A percentile compares a stretch with the other conserved stretches of the same genome.
phyloP scores from a whole-genome alignment of 177 flowering plant genomes.

The Vitis hybrid region DNA sequence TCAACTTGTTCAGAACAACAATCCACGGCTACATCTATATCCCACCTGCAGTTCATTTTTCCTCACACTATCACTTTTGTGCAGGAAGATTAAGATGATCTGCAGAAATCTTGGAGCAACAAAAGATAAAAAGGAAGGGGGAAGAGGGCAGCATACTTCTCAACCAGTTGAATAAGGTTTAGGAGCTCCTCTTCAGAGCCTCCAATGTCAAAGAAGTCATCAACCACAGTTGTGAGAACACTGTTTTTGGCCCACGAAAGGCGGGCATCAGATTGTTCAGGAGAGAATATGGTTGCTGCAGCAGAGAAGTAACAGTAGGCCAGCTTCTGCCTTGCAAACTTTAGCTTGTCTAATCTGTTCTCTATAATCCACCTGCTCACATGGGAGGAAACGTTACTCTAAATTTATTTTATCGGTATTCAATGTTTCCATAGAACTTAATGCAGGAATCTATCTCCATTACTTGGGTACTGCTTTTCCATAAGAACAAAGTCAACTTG shows the following conservation, averaged over 20 bases:
- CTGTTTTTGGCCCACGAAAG: constrained; percentile 87
- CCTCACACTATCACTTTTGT: not conserved
- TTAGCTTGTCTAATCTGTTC: constrained; percentile 52
- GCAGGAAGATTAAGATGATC: not conserved
- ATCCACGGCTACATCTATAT: constrained; percentile 36
- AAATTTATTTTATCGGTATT: not conserved
- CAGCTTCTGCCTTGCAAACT: constrained; percentile 62
- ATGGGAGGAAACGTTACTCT: not conserved
- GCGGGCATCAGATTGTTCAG: constrained; percentile 81
- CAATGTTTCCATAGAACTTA: not conserved
- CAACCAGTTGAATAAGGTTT: constrained; percentile 63
- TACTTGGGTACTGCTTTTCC: not conserved
- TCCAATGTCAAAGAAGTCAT: constrained; percentile 89
- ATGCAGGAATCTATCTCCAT: not conserved
- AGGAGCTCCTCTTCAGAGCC: constrained; percentile 76
- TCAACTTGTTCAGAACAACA: constrained; percentile 69
- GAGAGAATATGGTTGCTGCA: constrained; percentile 67
- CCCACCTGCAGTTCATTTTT: constrained; percentile 57
- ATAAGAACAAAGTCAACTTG: not conserved
- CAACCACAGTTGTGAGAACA: constrained; percentile 83
- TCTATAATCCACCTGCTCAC: constrained; percentile 56
- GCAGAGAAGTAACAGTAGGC: constrained; percentile 79
- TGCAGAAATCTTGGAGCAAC: not conserved
- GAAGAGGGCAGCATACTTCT: constrained; percentile 42
- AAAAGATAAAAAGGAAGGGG: not conserved